Conservation (phyloP, 2,329 filamentous ascomycete genomes). For the Tolypocladium pustulatum region DNA sequence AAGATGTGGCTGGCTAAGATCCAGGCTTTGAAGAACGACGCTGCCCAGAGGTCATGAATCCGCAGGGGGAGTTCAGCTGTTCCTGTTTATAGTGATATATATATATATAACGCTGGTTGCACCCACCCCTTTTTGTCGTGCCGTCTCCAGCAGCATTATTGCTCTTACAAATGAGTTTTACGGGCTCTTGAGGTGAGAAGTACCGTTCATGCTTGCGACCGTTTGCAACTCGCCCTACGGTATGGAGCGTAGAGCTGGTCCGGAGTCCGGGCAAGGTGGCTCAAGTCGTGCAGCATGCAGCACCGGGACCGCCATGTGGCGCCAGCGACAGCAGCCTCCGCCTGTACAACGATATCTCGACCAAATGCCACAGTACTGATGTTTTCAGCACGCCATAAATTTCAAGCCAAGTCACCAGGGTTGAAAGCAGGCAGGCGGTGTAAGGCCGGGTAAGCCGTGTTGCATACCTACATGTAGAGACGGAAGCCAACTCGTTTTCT, state of each 20-base stretch:
- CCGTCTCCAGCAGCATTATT: not conserved
- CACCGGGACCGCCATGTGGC: not conserved
- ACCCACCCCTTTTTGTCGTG: not conserved
- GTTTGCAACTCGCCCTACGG: not conserved
- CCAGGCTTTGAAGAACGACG: slow-evolving; percentile 4
- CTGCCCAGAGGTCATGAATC: not conserved
- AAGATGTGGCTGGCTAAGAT: slow-evolving; percentile 25
- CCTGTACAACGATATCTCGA: not conserved
- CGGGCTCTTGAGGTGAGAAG: not conserved
- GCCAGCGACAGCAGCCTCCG: not conserved
- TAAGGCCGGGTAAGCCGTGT: not conserved
- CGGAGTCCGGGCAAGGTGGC: not conserved
- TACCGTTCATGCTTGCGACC: too few species aligned
- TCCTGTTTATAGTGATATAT: not conserved
- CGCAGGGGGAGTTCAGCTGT: too few species aligned
- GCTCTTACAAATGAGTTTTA: not conserved
- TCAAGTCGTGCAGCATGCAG: not conserved
- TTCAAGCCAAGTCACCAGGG: not conserved
- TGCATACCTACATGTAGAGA: not conserved
- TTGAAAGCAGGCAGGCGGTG: not conserved
- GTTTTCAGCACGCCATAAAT: not conserved
- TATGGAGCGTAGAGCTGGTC: not conserved
- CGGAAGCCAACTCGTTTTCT: not conserved
- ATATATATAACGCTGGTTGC: not conserved
- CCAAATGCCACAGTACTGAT: not conserved